Conservation (phyloP, 164 flowering plant species). For the Vitis rupestris region DNA sequence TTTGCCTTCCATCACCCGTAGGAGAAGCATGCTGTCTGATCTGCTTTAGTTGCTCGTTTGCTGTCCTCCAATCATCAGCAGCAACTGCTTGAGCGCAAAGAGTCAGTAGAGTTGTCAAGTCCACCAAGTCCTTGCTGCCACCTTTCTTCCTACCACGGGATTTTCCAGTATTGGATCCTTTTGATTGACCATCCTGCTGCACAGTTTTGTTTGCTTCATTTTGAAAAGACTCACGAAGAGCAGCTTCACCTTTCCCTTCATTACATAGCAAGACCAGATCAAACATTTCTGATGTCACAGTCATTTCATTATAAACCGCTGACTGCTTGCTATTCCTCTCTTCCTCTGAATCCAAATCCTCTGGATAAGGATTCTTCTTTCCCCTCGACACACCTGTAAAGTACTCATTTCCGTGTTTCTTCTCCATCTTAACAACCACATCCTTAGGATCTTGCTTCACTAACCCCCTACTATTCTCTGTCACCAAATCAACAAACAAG, state of each 20-base stretch:
- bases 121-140: conserved; percentile 31
- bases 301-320: conserved; percentile 29
- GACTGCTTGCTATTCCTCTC: conserved; percentile 47
- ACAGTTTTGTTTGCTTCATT: conserved; percentile 10
- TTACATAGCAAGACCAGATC: conserved; percentile 37
- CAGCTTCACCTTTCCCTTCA: conserved; percentile 26
- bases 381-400: conserved; percentile 18
- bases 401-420: conserved; percentile 6
- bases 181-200: conserved; percentile 16
- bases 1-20: conserved; percentile 40
- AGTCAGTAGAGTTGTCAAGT: conserved; percentile 35
- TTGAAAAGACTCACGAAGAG: conserved; percentile 17
- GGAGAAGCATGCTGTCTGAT: conserved; percentile 45
- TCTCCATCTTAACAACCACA: conserved; percentile 7
- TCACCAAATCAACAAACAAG: background rate
- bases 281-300: conserved; percentile 32
- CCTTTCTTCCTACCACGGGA: conserved; percentile 29
- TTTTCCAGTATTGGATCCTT: conserved; percentile 17
- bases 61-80: conserved; percentile 28
- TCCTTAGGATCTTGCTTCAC: conserved; percentile 2
- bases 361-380: conserved; percentile 30
- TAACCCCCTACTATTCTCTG: background rate
- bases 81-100: conserved; percentile 50
- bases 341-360: conserved; percentile 17
- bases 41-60: conserved; percentile 35